Conservation (phyloP, 1,284 basidiomycete species). For the Malassezia vespertilionis region DNA sequence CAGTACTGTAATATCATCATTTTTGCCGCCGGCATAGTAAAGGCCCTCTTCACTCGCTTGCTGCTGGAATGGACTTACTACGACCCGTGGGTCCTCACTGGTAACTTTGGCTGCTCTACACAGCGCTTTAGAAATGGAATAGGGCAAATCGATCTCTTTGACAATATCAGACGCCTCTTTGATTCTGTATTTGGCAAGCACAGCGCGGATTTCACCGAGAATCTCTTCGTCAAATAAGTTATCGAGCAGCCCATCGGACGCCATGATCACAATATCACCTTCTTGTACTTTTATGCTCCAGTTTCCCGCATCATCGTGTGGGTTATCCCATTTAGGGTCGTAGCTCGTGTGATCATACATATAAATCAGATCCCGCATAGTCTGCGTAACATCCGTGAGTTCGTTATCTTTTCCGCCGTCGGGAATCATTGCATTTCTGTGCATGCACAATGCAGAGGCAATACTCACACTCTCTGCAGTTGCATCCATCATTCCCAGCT, state of each 20-base stretch:
- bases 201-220: slow-evolving; percentile 61
- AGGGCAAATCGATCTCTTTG: slow-evolving; percentile 14
- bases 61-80: slow-evolving; percentile 53
- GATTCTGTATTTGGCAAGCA: not conserved
- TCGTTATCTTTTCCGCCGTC: slow-evolving; percentile 30
- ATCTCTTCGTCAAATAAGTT: slow-evolving; percentile 93
- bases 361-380: slow-evolving; percentile 22
- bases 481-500: slow-evolving; percentile 65
- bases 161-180: slow-evolving; percentile 1
- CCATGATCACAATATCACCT: slow-evolving; percentile 79
- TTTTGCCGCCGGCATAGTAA: slow-evolving; percentile 49
- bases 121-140: slow-evolving; percentile 20
- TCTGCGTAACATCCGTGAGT: slow-evolving; percentile 24
- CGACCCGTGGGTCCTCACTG: slow-evolving; percentile 51
- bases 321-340: slow-evolving; percentile 36
- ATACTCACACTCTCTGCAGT: slow-evolving; percentile 57
- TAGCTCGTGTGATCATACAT: slow-evolving; percentile 7
- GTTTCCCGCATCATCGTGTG: slow-evolving; percentile 57
- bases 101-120: slow-evolving; percentile 52
- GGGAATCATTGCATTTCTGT: slow-evolving; percentile 27
- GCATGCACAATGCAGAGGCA: slow-evolving; percentile 27
- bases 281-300: slow-evolving; percentile 65
- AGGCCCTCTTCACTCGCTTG: slow-evolving; percentile 53
- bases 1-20: slow-evolving; percentile 50
- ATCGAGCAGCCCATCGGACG: slow-evolving; percentile 79